Base-by-base conservation (phyloP, 1,139 yeast species). In the Casaregolazyma lundiana region DNA sequence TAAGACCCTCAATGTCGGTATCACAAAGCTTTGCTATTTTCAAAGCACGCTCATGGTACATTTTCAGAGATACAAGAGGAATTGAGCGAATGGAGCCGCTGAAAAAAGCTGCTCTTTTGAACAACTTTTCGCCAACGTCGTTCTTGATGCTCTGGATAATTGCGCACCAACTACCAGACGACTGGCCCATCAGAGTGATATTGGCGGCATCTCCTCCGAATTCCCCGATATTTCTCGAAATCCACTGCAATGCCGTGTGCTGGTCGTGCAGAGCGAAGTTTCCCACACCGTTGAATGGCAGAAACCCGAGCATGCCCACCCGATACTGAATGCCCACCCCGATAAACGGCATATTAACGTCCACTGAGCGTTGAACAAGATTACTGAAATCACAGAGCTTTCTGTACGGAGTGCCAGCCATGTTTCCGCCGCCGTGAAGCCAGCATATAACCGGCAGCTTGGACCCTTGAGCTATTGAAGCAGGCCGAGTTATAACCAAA, bases 201-300 rank as follows among this genome's bases (percentile, higher is more conserved):
- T 69, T 59, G 46, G 63, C 65, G 41, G 64, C 55, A 46, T 69
- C 65, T 11, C 71, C 72, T 32, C 71, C 70, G 53, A 67, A 66
- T 21, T 50, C 52, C 2, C 19, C 46, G 40, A 68, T 66, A 50
- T 68, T 60, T 45, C 52, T 47, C 20, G 59, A 57, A 2, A 64
- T 63, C 72, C 72, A 68, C 37, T 64, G 56, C 7, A 66, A 43
- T 0, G 65, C 70, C 20, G 51, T 44, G 19, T 56, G 50, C 53
- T 67, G 71, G 50, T 74, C 78, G 38, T 58, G 55, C 2, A 69
- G 51, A 8, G 59, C 59, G 18, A 60, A 54, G 38, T 58, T 57
- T n/a, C 61, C 48, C 18, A 61, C 47, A 6, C 53, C 59, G 13
- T 46, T 29, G 4, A 64, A 57, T 11, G 56, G 53, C 20, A 66